These are phyloP conservation scores for Amniculicola lignicola DNA, from an alignment of 495 filamentous ascomycete species.

Conservation along the genomic window DNA sequence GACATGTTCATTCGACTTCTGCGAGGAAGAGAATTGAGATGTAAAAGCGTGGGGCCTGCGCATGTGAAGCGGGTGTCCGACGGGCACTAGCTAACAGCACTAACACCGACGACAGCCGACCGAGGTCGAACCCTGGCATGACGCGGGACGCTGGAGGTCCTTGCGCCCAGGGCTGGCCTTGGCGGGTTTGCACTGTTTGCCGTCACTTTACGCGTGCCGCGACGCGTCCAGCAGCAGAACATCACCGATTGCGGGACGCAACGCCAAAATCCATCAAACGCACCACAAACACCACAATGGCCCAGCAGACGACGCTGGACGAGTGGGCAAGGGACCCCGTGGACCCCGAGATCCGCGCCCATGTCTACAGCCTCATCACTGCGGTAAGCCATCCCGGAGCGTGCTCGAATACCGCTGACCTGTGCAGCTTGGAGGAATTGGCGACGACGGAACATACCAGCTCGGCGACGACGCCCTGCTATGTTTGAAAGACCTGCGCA, in stretches of 20 bases:
- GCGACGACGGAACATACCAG: conserved; percentile 76
- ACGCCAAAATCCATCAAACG: not conserved
- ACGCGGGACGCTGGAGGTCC: too few species aligned
- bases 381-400: conserved; percentile 61
- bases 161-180: conserved; percentile 6
- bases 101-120: too few species aligned
- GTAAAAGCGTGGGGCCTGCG: not conserved
- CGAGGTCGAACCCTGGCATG: too few species aligned
- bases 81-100: too few species aligned
- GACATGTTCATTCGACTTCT: conserved; percentile 13
- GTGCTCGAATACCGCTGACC: not conserved
- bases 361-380: conserved; percentile 86
- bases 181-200: conserved; percentile 27
- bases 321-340: conserved; percentile 45
- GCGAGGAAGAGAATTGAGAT: not conserved
- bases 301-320: conserved; percentile 42
- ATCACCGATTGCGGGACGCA: not conserved
- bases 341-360: conserved; percentile 83
- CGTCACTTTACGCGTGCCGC: conserved; percentile 19
- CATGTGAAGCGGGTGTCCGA: conserved; percentile 19
- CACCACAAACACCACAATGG: conserved; percentile 48
- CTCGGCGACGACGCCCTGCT: conserved; percentile 92
- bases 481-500: conserved; percentile 85
- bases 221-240: conserved; percentile 10
- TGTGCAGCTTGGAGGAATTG: conserved; percentile 77